These are phyloP conservation scores for Phyllosticta capitalensis DNA, from an alignment of 2,329 filamentous ascomycete species.

Conservation along the genomic window DNA sequence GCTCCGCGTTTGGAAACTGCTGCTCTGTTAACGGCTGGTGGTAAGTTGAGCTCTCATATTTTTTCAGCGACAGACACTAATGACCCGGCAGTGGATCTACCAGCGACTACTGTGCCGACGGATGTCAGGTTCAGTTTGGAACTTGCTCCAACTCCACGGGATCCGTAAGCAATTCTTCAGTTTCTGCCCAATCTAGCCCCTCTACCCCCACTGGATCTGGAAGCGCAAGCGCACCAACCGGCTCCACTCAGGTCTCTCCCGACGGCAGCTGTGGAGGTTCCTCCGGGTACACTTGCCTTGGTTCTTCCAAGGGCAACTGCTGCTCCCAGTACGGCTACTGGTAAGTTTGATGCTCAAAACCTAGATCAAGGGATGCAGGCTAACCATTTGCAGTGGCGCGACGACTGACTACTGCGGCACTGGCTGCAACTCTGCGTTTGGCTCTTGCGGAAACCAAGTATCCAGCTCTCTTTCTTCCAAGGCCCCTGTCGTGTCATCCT, in stretches of 20 bases:
- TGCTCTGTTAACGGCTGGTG: conserved; percentile 17
- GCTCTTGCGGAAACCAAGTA: conserved; percentile 18
- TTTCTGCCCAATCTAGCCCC: conserved; percentile 11
- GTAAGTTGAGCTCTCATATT: background rate
- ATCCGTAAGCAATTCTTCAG: conserved; percentile 5
- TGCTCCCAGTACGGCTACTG: conserved; percentile 36
- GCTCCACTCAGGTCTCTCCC: conserved; percentile 25
- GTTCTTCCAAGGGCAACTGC: conserved; percentile 35
- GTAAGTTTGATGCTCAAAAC: conserved; percentile 5
- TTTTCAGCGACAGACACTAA: background rate
- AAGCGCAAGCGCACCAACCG: conserved; percentile 7
- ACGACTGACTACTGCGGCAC: conserved; percentile 21
- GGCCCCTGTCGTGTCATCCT: background rate
- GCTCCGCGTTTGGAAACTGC: conserved; percentile 15
- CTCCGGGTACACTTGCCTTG: conserved; percentile 33
- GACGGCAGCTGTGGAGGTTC: conserved; percentile 35
- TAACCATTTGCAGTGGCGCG: conserved; percentile 12
- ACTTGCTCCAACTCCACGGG: conserved; percentile 14
- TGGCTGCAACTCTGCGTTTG: conserved; percentile 25
- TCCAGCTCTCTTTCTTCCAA: background rate
- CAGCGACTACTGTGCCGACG: conserved; percentile 19
- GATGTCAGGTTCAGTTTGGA: conserved; percentile 20
- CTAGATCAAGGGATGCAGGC: background rate
- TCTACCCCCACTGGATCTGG: background rate
- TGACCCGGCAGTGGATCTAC: conserved; percentile 5